These are phyloP conservation scores for Wallacemonas sp. DNA, from an alignment of 208 protist species.

Conservation along the genomic window DNA sequence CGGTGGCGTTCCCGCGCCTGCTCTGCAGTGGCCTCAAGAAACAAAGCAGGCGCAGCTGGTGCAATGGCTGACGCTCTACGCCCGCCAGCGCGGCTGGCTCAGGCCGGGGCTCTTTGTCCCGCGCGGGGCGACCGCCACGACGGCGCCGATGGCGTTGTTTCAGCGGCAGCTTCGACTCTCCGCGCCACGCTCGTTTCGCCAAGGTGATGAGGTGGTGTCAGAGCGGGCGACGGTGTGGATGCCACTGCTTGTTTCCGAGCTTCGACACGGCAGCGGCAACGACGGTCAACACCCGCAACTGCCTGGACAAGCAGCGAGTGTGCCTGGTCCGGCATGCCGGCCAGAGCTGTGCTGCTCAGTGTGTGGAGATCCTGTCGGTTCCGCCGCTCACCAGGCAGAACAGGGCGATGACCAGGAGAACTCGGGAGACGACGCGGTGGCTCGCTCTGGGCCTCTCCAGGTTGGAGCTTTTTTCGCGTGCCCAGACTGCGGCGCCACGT, in stretches of 20 bases:
- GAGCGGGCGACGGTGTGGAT: constrained; percentile 3
- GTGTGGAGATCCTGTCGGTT: neutral
- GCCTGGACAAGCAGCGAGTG: too few relatives aligned
- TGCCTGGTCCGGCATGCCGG: too few relatives aligned
- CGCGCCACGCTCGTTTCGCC: neutral
- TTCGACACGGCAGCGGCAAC: neutral
- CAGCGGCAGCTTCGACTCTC: neutral
- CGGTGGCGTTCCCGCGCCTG: neutral
- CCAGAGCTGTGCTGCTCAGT: neutral
- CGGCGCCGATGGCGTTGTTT: constrained; percentile 3
- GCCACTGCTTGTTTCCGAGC: constrained; percentile 5
- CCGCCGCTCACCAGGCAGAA: neutral
- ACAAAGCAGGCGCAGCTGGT: neutral
- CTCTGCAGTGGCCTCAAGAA: neutral
- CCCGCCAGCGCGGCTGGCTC: constrained; percentile 5
- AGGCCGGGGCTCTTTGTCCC: constrained; percentile 1
- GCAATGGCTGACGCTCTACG: constrained; percentile 12
- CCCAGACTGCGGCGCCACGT: constrained; percentile 33
- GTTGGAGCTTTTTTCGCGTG: constrained; percentile 13
- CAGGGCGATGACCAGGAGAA: neutral
- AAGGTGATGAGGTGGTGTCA: neutral
- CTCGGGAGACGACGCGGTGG: constrained; percentile 18
- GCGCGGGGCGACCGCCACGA: neutral
- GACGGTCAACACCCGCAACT: too few relatives aligned
- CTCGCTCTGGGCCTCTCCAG: neutral